Evolutionary conservation across 805 yeast species (phyloP), one percentile per base, ranked within the genome.

Genomic region (Yarrowia deformans): DNA sequence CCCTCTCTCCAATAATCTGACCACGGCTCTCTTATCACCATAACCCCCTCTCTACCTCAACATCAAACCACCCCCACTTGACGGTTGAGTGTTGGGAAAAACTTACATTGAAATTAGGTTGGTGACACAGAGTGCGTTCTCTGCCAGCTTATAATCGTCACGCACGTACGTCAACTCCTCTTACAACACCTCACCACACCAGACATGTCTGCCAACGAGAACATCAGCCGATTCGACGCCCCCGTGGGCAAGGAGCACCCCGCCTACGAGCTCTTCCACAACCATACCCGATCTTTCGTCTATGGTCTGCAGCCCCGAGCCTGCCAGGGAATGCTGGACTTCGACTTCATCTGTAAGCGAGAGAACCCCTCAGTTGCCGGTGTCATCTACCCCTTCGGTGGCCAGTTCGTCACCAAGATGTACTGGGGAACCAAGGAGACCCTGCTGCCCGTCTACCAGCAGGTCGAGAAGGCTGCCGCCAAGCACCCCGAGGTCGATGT

Each of bases 371-470:
- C 84, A 14, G 84, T 81, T 13, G 84, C 84, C 55, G 84, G 83
- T 56, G 79, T 81, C 63, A 82, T 81, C 71, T 81, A 81, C 74
- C 84, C 84, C 45, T 81, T 81, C 71, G 84, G 84, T 56, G 83
- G 83, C 60, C 84, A 81, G 71, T 79, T 78, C 70, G 80, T 80
- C 73, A 74, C 82, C 70, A 81, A 81, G 75, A 77, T 81, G 83
- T 81, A 82, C 80, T 81, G 84, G 84, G 84, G 84, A 56, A 81
- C 84, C 74, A 79, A 80, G 79, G 84, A 81, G 76, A 80, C 81
- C 16, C 76, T 82, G 23, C 73, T 81, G 34, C 84, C 84, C 6
- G 84, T 81, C 69, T 81, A 82, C 78, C 83, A 81, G 74, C 76
- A 79, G 71, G 81, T 80, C 37, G 76, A 73, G 61, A 77, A 76